phyloP scores from a whole-genome alignment of 2,329 filamentous ascomycete species.

The Rosellinia necatrix region DNA sequence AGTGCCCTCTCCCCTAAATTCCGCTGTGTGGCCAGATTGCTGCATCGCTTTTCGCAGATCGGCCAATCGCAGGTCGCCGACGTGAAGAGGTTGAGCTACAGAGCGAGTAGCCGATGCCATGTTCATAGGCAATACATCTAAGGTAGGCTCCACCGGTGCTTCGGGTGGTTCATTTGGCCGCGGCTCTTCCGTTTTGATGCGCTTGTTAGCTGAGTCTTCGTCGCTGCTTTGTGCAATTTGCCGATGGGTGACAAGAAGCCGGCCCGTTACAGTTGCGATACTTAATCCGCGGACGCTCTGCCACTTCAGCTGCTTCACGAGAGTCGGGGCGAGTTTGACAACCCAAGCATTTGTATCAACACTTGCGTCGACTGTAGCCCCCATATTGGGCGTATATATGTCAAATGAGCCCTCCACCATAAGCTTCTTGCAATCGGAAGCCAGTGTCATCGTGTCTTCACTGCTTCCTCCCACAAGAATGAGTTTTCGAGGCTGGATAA shows the following conservation, averaged over 20 bases:
- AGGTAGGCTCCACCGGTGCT: conserved; percentile 48
- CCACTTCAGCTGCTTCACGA: conserved; percentile 90
- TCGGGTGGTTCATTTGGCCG: conserved; percentile 30
- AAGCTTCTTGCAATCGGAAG: conserved; percentile 77
- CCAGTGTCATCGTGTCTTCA: conserved; percentile 78
- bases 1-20: conserved; percentile 92
- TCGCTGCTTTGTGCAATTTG: conserved; percentile 53
- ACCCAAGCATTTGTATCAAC: conserved; percentile 98
- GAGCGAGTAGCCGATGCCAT: conserved; percentile 75
- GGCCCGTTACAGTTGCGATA: conserved; percentile 90
- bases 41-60: conserved; percentile 87
- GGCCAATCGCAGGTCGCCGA: conserved; percentile 87
- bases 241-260: conserved; percentile 50
- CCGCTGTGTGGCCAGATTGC: conserved; percentile 79
- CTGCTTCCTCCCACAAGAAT: conserved; percentile 84
- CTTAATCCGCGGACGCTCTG: conserved; percentile 89
- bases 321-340: conserved; percentile 81
- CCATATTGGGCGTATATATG: conserved; percentile 82
- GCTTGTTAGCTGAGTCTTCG: conserved; percentile 53
- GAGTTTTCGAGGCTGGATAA: conserved; percentile 91
- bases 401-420: conserved; percentile 63
- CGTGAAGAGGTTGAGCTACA: conserved; percentile 85
- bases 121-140: conserved; percentile 60
- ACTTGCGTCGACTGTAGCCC: conserved; percentile 79
- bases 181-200: conserved; percentile 50